Conservation (phyloP, 495 filamentous ascomycete species). For the Chaetomium tenue region DNA sequence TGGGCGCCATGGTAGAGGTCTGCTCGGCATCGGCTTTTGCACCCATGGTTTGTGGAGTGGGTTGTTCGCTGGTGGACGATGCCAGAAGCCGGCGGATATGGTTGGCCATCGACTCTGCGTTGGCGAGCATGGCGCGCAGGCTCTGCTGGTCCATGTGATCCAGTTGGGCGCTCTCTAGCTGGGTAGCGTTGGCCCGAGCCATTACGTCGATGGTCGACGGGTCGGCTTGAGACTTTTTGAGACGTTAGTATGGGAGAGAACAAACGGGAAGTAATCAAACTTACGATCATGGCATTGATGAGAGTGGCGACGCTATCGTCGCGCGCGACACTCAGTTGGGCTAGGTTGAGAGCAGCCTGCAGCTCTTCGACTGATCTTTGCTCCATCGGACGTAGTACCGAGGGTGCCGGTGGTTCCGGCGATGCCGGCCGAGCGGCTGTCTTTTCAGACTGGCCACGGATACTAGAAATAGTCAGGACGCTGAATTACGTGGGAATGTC, state of each 20-base stretch:
- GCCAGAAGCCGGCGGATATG: slow-evolving; percentile 22
- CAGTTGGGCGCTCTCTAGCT: slow-evolving; percentile 27
- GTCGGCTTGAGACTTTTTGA: slow-evolving; percentile 27
- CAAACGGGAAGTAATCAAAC: slow-evolving; percentile 25
- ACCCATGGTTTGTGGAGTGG: slow-evolving; percentile 4
- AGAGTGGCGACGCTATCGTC: slow-evolving; percentile 38
- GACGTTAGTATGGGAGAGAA: slow-evolving; percentile 19
- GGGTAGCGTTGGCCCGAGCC: slow-evolving; percentile 34
- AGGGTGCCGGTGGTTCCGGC: neutral
- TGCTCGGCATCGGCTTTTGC: slow-evolving; percentile 10
- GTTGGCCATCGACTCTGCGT: slow-evolving; percentile 29
- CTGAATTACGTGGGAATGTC: neutral
- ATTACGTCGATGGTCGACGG: slow-evolving; percentile 37
- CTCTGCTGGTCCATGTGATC: slow-evolving; percentile 35
- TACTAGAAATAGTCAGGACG: slow-evolving; percentile 2
- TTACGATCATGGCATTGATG: slow-evolving; percentile 46
- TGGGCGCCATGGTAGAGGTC: slow-evolving; percentile 19
- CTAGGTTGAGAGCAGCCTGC: slow-evolving; percentile 57
- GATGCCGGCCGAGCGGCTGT: slow-evolving; percentile 11
- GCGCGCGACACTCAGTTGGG: slow-evolving; percentile 42
- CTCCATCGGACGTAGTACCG: slow-evolving; percentile 18
- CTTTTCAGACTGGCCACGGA: neutral
- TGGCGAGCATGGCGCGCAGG: slow-evolving; percentile 38
- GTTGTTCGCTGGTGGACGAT: slow-evolving; percentile 7
- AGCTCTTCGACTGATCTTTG: slow-evolving; percentile 42